Evolutionary conservation across 164 flowering plant species (phyloP).

Genomic region (Aristolochia contorta): DNA sequence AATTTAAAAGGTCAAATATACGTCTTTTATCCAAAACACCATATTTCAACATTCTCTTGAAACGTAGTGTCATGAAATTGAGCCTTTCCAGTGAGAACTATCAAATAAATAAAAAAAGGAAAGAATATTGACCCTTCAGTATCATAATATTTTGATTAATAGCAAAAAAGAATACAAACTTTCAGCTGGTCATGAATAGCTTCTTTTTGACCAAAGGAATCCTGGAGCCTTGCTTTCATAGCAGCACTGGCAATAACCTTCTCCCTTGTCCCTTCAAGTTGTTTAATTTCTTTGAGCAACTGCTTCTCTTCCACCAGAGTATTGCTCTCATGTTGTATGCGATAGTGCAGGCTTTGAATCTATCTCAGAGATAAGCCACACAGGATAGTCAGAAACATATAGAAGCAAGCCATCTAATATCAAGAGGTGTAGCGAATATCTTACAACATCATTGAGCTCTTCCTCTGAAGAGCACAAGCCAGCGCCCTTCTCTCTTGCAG

Average conservation of each 20-base stretch:
- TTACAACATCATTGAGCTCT: slow-evolving; percentile 78
- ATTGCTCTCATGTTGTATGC: slow-evolving; percentile 92
- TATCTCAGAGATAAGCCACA: slow-evolving; percentile 17
- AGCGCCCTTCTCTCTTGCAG: slow-evolving; percentile 42
- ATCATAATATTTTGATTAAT: too few species aligned
- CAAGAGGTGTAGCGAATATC: slow-evolving; percentile 10
- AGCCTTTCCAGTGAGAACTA: too few species aligned
- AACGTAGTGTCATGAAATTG: background rate
- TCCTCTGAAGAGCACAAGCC: slow-evolving; percentile 77
- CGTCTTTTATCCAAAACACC: background rate
- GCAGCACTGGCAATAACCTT: slow-evolving; percentile 74
- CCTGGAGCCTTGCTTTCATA: slow-evolving; percentile 68
- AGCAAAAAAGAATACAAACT: slow-evolving; percentile 27
- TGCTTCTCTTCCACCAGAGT: slow-evolving; percentile 86
- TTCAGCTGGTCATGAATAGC: slow-evolving; percentile 80
- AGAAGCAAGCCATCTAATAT: background rate
- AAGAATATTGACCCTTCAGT: too few species aligned
- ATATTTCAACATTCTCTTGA: background rate
- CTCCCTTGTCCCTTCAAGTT: slow-evolving; percentile 82
- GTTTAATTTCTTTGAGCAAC: slow-evolving; percentile 75
- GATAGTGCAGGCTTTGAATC: slow-evolving; percentile 71
- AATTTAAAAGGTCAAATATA: background rate
- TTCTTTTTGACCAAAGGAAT: slow-evolving; percentile 64
- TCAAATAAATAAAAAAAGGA: too few species aligned
- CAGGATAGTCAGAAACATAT: background rate